A percentile compares a stretch with the other conserved stretches of the same genome.
phyloP scores from a whole-genome alignment of 257 asterid species.

The Solanum okadae region DNA sequence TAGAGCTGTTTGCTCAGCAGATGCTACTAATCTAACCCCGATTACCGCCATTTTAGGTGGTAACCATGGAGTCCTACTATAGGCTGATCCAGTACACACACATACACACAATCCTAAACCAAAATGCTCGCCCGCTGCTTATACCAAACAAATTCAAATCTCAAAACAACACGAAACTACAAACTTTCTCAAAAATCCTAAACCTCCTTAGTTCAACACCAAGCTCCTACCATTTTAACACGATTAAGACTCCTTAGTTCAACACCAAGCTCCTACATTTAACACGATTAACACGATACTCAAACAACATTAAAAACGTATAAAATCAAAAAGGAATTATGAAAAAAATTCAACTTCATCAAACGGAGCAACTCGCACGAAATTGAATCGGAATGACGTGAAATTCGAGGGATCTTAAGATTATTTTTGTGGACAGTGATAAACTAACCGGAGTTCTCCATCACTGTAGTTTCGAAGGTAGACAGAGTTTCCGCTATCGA shows the following conservation, averaged over 20 bases:
- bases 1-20: not conserved
- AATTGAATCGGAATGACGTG: not conserved
- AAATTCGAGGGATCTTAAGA: not conserved
- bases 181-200: not conserved
- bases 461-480: not conserved
- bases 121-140: not conserved
- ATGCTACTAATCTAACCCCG: not conserved
- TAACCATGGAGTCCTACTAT: not conserved
- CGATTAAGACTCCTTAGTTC: not conserved
- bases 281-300: not conserved
- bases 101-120: not conserved
- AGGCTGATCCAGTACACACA: not conserved
- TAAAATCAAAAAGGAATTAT: not conserved
- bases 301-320: not conserved
- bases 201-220: not conserved
- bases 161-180: not conserved
- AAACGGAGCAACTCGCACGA: not conserved
- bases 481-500: not conserved
- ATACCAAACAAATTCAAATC: not conserved
- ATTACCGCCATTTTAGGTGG: not conserved
- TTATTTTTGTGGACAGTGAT: not conserved
- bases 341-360: not conserved
- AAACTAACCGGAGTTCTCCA: slow-evolving; percentile 2
- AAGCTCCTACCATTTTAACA: not conserved
- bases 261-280: not conserved